phyloP scores from a whole-genome alignment of 2,329 filamentous ascomycete genomes.

The Sphaerulina musiva region DNA sequence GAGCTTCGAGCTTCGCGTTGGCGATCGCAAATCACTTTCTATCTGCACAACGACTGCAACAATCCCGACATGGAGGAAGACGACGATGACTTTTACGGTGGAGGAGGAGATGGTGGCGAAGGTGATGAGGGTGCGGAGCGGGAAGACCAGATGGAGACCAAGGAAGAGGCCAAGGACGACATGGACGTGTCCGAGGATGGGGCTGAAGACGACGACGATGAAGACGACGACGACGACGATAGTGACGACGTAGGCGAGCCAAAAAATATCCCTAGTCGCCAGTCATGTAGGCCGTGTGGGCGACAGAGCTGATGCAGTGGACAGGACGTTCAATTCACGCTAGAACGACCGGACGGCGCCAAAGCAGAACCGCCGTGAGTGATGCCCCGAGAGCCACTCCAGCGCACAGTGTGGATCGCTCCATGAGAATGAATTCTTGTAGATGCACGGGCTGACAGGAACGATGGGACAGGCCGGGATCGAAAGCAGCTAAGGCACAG shows the following conservation, averaged over 20 bases:
- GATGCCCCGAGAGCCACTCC: too few species aligned
- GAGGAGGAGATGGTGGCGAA: conserved; percentile 4
- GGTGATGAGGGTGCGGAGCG: conserved; percentile 22
- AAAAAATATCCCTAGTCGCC: neutral
- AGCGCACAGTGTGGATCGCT: neutral
- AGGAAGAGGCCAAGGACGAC: conserved; percentile 23
- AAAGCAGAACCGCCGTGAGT: conserved; percentile 24
- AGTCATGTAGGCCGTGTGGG: neutral
- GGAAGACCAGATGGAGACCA: conserved; percentile 27
- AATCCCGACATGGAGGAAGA: conserved; percentile 43
- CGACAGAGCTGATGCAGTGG: conserved; percentile 4
- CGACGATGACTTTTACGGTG: conserved; percentile 47
- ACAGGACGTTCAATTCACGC: conserved; percentile 50
- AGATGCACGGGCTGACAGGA: neutral
- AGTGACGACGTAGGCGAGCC: conserved; percentile 33
- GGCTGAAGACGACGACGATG: conserved; percentile 36
- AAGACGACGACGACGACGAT: conserved; percentile 31
- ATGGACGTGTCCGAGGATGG: conserved; percentile 40
- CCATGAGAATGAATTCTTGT: neutral
- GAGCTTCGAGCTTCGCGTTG: neutral
- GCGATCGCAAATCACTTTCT: conserved; percentile 5
- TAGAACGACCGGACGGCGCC: conserved; percentile 40
- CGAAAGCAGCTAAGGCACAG: conserved; percentile 18
- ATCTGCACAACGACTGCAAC: neutral
- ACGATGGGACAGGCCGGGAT: conserved; percentile 10